Percentiles rank a stretch among this genome's conserved stretches.
phyloP scores from a whole-genome alignment of 495 filamentous ascomycete species.

The Trichoderma virens region DNA sequence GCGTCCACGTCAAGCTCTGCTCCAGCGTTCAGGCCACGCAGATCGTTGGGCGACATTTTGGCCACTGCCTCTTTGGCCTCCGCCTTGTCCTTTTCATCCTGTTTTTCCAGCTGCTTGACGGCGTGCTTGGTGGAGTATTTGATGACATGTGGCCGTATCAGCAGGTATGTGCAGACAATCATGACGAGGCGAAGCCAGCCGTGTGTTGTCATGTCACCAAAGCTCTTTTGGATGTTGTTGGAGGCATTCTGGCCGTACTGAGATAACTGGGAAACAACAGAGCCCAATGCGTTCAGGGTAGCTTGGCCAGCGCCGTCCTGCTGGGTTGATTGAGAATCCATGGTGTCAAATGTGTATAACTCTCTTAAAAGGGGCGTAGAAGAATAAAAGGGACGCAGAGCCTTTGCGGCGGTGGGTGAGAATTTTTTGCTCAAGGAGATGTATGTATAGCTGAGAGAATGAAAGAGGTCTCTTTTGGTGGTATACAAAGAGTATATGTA shows the following conservation, averaged over 20 bases:
- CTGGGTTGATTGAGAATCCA: neutral
- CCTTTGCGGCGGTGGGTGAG: neutral
- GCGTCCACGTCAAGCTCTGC: slow-evolving; percentile 47
- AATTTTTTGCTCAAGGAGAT: neutral
- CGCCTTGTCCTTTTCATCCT: slow-evolving; percentile 25
- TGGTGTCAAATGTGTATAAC: neutral
- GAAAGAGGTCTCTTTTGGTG: neutral
- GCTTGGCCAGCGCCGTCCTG: neutral
- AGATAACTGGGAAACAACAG: neutral
- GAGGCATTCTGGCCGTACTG: slow-evolving; percentile 34
- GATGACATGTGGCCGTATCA: slow-evolving; percentile 59
- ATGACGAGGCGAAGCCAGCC: slow-evolving; percentile 56
- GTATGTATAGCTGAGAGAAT: neutral
- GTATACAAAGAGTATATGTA: neutral
- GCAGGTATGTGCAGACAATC: slow-evolving; percentile 52
- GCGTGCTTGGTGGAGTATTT: slow-evolving; percentile 38
- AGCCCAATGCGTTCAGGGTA: neutral
- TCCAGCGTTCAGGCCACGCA: slow-evolving; percentile 43
- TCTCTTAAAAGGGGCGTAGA: neutral
- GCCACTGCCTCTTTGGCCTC: slow-evolving; percentile 18
- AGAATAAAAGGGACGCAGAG: too few species aligned
- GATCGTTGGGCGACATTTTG: slow-evolving; percentile 40
- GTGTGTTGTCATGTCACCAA: slow-evolving; percentile 44
- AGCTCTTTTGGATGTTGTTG: slow-evolving; percentile 47
- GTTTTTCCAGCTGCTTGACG: slow-evolving; percentile 37